Conservation (phyloP, 2,329 filamentous ascomycete genomes). For the Gyromitra esculenta region DNA sequence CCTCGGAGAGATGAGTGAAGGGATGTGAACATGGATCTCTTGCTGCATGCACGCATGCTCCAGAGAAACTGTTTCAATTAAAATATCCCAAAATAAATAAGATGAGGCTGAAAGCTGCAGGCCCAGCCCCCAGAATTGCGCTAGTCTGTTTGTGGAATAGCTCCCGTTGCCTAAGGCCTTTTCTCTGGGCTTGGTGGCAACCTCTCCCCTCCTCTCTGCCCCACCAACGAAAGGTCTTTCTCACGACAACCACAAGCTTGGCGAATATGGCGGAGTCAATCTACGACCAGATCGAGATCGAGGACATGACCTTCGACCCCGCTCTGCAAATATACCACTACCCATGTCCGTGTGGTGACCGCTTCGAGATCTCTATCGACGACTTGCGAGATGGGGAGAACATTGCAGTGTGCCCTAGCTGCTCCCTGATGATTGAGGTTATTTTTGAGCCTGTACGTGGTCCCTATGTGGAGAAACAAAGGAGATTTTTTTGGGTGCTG, state of each 20-base stretch:
- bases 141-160: background rate
- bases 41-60: background rate
- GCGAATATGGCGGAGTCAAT: conserved; percentile 70
- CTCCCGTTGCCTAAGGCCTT: background rate
- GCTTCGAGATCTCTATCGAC: conserved; percentile 87
- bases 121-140: background rate
- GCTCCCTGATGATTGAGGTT: conserved; percentile 94
- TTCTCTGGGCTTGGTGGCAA: background rate
- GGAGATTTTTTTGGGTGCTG: background rate
- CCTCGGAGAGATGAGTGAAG: background rate
- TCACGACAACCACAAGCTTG: background rate
- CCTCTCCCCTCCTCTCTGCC: background rate
- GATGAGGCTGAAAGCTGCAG: conserved; percentile 26
- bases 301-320: conserved; percentile 93
- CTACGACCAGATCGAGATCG: conserved; percentile 98
- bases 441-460: conserved; percentile 83
- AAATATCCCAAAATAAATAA: conserved; percentile 2
- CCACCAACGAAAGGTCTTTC: background rate
- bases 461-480: background rate
- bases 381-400: conserved; percentile 90
- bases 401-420: conserved; percentile 96
- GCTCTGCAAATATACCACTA: conserved; percentile 89
- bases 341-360: conserved; percentile 95
- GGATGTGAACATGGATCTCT: conserved; percentile 8
- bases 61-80: background rate